These are phyloP conservation scores for Talaromyces verruculosus DNA, from an alignment of 2,329 filamentous ascomycete species.

Conservation along the genomic window DNA sequence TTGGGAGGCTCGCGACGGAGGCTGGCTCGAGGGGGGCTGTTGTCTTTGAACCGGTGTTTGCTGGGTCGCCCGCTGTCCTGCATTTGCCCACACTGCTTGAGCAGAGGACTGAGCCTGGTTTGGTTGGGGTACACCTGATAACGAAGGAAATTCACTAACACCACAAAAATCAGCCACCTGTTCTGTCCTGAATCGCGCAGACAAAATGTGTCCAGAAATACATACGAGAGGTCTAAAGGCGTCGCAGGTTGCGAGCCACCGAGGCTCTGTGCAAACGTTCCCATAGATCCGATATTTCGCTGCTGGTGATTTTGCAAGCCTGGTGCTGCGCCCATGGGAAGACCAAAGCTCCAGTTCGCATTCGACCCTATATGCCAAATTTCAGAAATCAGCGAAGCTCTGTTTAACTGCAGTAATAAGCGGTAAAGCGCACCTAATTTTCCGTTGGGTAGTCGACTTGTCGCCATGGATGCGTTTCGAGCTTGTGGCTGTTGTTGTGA, in stretches of 20 bases:
- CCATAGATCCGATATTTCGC: slow-evolving; percentile 52
- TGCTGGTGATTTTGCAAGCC: slow-evolving; percentile 53
- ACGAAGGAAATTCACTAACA: slow-evolving; percentile 61
- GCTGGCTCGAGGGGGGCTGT: slow-evolving; percentile 46
- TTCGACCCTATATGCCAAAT: slow-evolving; percentile 46
- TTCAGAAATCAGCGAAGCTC: slow-evolving; percentile 8
- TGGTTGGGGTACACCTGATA: slow-evolving; percentile 58
- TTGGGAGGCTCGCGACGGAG: slow-evolving; percentile 43
- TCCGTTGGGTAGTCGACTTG: slow-evolving; percentile 54
- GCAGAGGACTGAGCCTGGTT: slow-evolving; percentile 53
- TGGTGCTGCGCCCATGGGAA: slow-evolving; percentile 54
- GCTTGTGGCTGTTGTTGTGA: slow-evolving; percentile 49
- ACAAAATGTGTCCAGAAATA: slow-evolving; percentile 25
- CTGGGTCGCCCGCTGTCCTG: slow-evolving; percentile 54
- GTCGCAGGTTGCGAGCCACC: slow-evolving; percentile 55
- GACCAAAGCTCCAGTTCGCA: slow-evolving; percentile 59
- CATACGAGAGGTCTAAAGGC: slow-evolving; percentile 59
- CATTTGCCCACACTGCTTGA: slow-evolving; percentile 59
- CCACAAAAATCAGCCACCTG: slow-evolving; percentile 15
- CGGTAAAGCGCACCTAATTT: slow-evolving; percentile 50
- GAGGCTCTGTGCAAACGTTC: slow-evolving; percentile 59
- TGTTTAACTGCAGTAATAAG: neutral
- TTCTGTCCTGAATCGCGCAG: neutral
- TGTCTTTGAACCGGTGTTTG: slow-evolving; percentile 56
- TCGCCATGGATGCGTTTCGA: slow-evolving; percentile 50